These are phyloP conservation scores for Nigrospora osmanthi DNA, from an alignment of 2,329 filamentous ascomycete species.

Conservation along the genomic window DNA sequence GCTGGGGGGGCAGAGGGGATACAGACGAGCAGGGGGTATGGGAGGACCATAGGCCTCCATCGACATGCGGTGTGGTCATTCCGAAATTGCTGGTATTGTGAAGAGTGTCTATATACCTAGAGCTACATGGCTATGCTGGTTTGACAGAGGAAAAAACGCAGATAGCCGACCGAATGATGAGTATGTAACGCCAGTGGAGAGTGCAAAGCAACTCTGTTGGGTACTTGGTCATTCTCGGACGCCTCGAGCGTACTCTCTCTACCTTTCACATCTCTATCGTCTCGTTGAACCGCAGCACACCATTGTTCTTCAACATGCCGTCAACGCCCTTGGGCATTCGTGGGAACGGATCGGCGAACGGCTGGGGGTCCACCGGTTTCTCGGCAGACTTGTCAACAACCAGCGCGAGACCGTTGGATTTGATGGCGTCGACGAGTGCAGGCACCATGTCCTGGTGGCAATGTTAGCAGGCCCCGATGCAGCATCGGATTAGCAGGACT, in stretches of 20 bases:
- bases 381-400: slow-evolving; percentile 78
- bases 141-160: no score
- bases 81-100: no score
- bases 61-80: no score
- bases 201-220: no score
- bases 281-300: slow-evolving; percentile 87
- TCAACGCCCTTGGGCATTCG: slow-evolving; percentile 75
- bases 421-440: slow-evolving; percentile 85
- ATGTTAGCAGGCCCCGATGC: slow-evolving; percentile 8
- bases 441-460: slow-evolving; percentile 75
- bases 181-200: no score
- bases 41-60: no score
- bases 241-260: background rate
- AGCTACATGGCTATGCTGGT: no score
- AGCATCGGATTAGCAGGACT: slow-evolving; percentile 24
- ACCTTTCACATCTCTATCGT: slow-evolving; percentile 65
- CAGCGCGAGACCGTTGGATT: slow-evolving; percentile 84
- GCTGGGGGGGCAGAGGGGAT: no score
- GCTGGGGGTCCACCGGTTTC: slow-evolving; percentile 26
- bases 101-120: no score
- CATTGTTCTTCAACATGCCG: slow-evolving; percentile 76
- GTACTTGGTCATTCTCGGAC: no score
- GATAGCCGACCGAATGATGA: no score
- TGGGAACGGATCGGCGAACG: slow-evolving; percentile 42
- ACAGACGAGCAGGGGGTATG: no score